phyloP scores from a whole-genome alignment of 495 filamentous ascomycete species.

The Bryoglossum gracile region DNA sequence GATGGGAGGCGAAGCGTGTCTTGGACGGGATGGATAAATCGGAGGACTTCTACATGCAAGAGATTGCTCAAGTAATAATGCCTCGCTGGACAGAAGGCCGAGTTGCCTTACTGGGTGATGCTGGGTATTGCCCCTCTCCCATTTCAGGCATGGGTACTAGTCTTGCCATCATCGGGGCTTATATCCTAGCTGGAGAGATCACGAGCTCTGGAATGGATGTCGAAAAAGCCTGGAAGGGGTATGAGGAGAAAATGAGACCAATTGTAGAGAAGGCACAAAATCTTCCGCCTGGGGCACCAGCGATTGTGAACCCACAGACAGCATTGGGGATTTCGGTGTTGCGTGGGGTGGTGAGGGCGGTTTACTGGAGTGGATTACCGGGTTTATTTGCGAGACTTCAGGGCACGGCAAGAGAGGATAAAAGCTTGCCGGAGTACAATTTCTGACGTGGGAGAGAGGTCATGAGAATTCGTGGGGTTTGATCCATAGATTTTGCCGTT shows the following conservation, averaged over 20 bases:
- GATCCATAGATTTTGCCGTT: too few species aligned
- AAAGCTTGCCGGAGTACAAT: constrained; percentile 5
- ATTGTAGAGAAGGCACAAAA: constrained; percentile 37
- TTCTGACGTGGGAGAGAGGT: too few species aligned
- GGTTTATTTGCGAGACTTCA: neutral
- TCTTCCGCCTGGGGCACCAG: constrained; percentile 6
- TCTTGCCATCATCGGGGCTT: constrained; percentile 39
- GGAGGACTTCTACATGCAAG: constrained; percentile 44
- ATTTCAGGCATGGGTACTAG: constrained; percentile 42
- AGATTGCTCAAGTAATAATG: constrained; percentile 37
- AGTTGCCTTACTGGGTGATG: constrained; percentile 45
- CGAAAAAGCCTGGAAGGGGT: constrained; percentile 30
- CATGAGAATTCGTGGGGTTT: too few species aligned
- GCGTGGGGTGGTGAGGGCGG: neutral
- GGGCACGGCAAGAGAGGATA: neutral
- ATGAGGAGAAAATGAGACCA: constrained; percentile 36
- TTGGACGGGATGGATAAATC: constrained; percentile 31
- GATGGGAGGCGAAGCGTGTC: constrained; percentile 36
- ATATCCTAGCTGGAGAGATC: constrained; percentile 49
- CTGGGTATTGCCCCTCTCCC: constrained; percentile 42
- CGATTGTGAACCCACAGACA: constrained; percentile 8
- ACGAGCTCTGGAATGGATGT: constrained; percentile 17
- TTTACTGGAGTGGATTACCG: constrained; percentile 5
- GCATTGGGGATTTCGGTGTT: constrained; percentile 3
- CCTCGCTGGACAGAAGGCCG: constrained; percentile 37